Evolutionary conservation across 2,329 filamentous ascomycete genomes (phyloP).

Genomic region (Nigrograna mackinnonii): DNA sequence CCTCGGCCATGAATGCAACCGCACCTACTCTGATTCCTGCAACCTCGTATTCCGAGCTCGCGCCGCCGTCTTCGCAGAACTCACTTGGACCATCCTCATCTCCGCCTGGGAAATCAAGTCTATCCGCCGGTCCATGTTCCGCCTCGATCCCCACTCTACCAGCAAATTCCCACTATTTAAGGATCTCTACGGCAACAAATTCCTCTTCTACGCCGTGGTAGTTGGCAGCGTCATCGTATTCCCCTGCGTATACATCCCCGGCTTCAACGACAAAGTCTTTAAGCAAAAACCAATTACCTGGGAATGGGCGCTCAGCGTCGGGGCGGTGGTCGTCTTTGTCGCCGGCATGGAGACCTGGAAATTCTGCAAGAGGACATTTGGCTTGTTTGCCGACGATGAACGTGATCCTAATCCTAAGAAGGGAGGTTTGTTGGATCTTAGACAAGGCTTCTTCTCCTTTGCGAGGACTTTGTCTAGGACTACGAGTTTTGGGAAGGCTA

Average conservation of each 20-base stretch:
- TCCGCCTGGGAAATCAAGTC: constrained; percentile 25
- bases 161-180: constrained; percentile 17
- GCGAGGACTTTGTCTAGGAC: constrained; percentile 14
- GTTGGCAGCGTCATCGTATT: constrained; percentile 61
- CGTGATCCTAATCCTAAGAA: constrained; percentile 8
- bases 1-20: constrained; percentile 36
- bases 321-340: constrained; percentile 19
- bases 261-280: constrained; percentile 24
- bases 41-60: constrained; percentile 33
- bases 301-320: constrained; percentile 21
- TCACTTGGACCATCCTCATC: constrained; percentile 25
- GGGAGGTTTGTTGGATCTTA: constrained; percentile 9
- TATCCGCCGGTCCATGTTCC: constrained; percentile 23
- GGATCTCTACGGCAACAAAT: constrained; percentile 22
- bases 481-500: constrained; percentile 11
- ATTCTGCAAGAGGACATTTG: constrained; percentile 15
- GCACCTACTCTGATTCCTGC: constrained; percentile 26
- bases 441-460: constrained; percentile 23
- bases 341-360: constrained; percentile 24
- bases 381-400: constrained; percentile 19
- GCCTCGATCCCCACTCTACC: constrained; percentile 17
- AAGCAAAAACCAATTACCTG: constrained; percentile 24
- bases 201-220: constrained; percentile 66
- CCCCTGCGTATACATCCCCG: constrained; percentile 51
- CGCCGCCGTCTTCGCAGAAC: constrained; percentile 20